These are phyloP conservation scores for Pelargonium nanum DNA, from an alignment of 345 rosid genomes.

Conservation along the genomic window DNA sequence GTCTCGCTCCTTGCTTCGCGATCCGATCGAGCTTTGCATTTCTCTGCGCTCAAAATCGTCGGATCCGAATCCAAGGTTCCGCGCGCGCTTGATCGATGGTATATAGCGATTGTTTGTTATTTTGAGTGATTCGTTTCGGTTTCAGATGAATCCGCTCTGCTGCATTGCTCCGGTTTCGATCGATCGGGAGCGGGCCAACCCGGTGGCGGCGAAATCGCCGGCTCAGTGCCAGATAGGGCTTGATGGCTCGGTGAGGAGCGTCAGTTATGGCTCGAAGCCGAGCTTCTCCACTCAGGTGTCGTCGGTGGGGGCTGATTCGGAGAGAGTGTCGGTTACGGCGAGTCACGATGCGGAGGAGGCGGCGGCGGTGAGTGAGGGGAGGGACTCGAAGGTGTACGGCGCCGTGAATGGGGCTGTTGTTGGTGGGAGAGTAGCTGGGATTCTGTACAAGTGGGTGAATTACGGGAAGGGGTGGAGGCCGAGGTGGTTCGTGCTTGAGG, in stretches of 20 bases:
- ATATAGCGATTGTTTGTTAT: background rate
- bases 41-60: background rate
- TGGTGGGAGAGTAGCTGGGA: conserved; percentile 53
- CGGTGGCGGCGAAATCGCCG: conserved; percentile 47
- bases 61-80: conserved; percentile 3
- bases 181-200: conserved; percentile 70
- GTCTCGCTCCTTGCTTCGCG: conserved; percentile 8
- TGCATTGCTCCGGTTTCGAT: conserved; percentile 99
- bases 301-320: conserved; percentile 36
- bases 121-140: background rate
- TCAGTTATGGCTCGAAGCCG: conserved; percentile 36
- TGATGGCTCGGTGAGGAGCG: conserved; percentile 24
- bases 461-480: conserved; percentile 94
- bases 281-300: conserved; percentile 55
- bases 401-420: conserved; percentile 31
- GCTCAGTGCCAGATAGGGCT: conserved; percentile 33
- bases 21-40: conserved; percentile 36
- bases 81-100: too few species aligned
- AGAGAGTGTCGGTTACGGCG: conserved; percentile 12
- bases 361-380: conserved; percentile 19
- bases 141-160: conserved; percentile 86
- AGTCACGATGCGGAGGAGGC: conserved; percentile 13
- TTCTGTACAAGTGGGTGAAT: conserved; percentile 92
- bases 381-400: conserved; percentile 34
- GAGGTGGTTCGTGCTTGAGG: conserved; percentile 83